Evolutionary conservation across 305 asterid species (phyloP), one percentile per base, ranked within the genome.

Genomic region (Fraxinus dipetala): DNA sequence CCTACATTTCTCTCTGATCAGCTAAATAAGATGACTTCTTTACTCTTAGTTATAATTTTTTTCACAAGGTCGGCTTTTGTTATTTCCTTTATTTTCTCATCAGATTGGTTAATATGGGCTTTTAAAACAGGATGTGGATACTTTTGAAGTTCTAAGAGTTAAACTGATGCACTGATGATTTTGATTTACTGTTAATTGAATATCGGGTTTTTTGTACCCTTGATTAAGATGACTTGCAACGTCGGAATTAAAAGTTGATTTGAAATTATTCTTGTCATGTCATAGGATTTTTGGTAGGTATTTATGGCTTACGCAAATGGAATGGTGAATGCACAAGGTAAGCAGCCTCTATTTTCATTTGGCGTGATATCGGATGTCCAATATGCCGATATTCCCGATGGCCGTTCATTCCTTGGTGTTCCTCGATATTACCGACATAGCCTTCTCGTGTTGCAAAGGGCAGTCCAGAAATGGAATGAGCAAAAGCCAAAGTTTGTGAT

Each of bases 291-390:
- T 48, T 38, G 32, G 59, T 81, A 76, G 73, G 84, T 84, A 79
- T 83, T 82, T 86, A 61, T 93, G 97, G 84, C 87, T 77, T 90
- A 81, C 59, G 84, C 84, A 78, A 90, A 91, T 77, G 92, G 90
- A 80, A 45, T 92, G 48, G 75, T 85, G 16, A 70, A 63, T 80
- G 88, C 88, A 20, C 89, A 83, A 34, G 87, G 89, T 54, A 91
- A 87, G 87, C 91, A 88, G 79, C 97, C 98, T 69, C 97, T 93
- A 78, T 84, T 95, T 79, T 91, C 98, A 38, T 92, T 93, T 74
- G 98, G 98, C 65, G 92, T 95, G 54, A 93, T 95, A 81, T 79
- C 98, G 75, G 97, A 95, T 87, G 93, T 95, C 80, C 98, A 95
- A 69, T 95, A 91, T 80, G 98, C 98, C 18, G 97, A 95, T 82